phyloP scores from a whole-genome alignment of 306 rosid genomes.

The Malus asiatica region DNA sequence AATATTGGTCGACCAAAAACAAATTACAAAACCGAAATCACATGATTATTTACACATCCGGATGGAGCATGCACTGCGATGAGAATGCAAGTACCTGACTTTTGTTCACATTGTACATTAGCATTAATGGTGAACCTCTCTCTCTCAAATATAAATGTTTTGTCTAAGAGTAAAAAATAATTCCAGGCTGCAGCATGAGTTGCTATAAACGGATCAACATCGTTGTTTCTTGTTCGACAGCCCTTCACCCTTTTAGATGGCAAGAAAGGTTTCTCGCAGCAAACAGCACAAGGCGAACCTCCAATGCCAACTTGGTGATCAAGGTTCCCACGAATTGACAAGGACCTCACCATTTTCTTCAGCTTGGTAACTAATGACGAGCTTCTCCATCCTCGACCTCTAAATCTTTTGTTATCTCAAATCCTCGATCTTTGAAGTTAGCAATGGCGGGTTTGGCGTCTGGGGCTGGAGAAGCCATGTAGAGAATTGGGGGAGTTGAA shows the following conservation, averaged over 20 bases:
- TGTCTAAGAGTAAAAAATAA: too few relatives aligned
- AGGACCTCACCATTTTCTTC: conserved; percentile 16
- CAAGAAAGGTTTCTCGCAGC: conserved; percentile 31
- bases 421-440: neutral
- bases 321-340: neutral
- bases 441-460: neutral
- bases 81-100: too few relatives aligned
- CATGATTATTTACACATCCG: too few relatives aligned
- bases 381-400: conserved; percentile 11
- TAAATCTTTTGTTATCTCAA: neutral
- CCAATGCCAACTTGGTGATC: neutral
- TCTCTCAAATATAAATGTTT: neutral
- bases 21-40: too few relatives aligned
- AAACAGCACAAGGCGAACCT: conserved; percentile 3
- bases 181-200: too few relatives aligned
- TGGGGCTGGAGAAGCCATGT: neutral
- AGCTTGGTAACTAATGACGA: conserved; percentile 17
- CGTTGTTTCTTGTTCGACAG: neutral
- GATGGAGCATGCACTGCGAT: too few relatives aligned
- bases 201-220: conserved; percentile 4
- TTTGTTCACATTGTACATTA: too few relatives aligned
- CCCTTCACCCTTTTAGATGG: neutral
- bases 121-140: too few relatives aligned
- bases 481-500: too few relatives aligned
- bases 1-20: too few relatives aligned